Conservation (phyloP, 202 grass and related monocot species). For the Brachypodium distachyon region DNA sequence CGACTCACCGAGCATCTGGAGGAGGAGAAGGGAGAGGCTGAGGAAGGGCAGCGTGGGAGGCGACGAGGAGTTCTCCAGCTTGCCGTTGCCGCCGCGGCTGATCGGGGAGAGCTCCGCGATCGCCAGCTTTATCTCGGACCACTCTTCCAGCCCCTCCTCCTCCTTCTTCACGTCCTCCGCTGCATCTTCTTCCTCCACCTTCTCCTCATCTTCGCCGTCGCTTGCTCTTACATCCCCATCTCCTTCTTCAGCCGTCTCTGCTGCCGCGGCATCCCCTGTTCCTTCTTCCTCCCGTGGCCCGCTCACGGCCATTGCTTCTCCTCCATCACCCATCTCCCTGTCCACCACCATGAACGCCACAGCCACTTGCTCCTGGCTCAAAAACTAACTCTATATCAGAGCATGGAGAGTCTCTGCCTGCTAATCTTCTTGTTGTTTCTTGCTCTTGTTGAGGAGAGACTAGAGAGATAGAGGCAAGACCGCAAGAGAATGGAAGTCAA, state of each 20-base stretch:
- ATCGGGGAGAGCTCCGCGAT: constrained; percentile 61
- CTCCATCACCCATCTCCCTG: constrained; percentile 14
- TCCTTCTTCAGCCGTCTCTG: neutral
- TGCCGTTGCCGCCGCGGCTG: neutral
- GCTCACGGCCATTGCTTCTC: constrained; percentile 5
- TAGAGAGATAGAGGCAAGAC: neutral
- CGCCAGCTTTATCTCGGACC: constrained; percentile 57
- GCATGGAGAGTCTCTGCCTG: neutral
- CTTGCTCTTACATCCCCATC: neutral
- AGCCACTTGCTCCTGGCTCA: neutral
- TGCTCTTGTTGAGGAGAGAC: neutral
- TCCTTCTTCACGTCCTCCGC: neutral
- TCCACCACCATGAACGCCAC: constrained; percentile 22
- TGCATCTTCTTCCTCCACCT: neutral
- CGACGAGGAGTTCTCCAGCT: constrained; percentile 5
- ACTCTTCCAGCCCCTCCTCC: neutral
- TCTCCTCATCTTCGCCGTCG: neutral
- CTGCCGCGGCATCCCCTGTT: neutral
- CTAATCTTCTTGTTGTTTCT: neutral
- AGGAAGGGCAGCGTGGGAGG: constrained; percentile 57
- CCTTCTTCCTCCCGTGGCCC: neutral
- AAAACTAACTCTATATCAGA: neutral
- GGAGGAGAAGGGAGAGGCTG: constrained; percentile 46
- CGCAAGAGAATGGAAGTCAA: neutral
- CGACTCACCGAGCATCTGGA: constrained; percentile 52